A percentile compares a stretch with the other conserved stretches of the same genome.
Evolutionary conservation across 2,329 filamentous ascomycete genomes (phyloP).

Genomic region (Rasamsonia emersonii): DNA sequence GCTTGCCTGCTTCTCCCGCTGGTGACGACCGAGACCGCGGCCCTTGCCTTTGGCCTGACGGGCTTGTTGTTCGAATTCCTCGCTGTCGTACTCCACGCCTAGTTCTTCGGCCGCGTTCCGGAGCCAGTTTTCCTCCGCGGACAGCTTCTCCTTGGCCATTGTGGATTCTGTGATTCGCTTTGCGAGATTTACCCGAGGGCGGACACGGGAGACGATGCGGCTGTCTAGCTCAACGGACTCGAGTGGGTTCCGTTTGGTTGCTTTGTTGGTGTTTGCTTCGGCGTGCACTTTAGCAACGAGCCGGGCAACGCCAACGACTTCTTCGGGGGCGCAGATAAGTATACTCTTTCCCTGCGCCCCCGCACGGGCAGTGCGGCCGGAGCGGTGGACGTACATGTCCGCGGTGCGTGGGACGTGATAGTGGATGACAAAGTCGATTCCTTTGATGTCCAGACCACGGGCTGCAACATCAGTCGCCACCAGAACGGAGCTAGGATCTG

Average conservation of each 20-base stretch:
- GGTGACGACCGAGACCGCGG: slow-evolving; percentile 62
- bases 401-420: slow-evolving; percentile 90
- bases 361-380: slow-evolving; percentile 85
- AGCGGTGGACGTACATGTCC: slow-evolving; percentile 91
- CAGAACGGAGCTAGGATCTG: slow-evolving; percentile 57
- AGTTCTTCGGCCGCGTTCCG: slow-evolving; percentile 79
- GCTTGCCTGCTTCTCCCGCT: slow-evolving; percentile 64
- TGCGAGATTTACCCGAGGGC: slow-evolving; percentile 68
- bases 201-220: slow-evolving; percentile 65
- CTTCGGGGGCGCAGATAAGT: slow-evolving; percentile 82
- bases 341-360: slow-evolving; percentile 70
- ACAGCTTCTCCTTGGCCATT: slow-evolving; percentile 79
- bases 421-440: slow-evolving; percentile 82
- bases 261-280: slow-evolving; percentile 42
- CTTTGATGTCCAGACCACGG: slow-evolving; percentile 84
- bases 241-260: slow-evolving; percentile 48
- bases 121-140: slow-evolving; percentile 77
- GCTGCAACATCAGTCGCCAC: slow-evolving; percentile 92
- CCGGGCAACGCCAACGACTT: slow-evolving; percentile 74
- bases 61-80: slow-evolving; percentile 63
- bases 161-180: slow-evolving; percentile 77
- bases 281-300: slow-evolving; percentile 84
- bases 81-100: slow-evolving; percentile 86
- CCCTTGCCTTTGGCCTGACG: slow-evolving; percentile 61
- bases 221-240: slow-evolving; percentile 72